Evolutionary conservation across 2,329 filamentous ascomycete genomes (phyloP).

Genomic region (Neopestalotiopsis clavispora): DNA sequence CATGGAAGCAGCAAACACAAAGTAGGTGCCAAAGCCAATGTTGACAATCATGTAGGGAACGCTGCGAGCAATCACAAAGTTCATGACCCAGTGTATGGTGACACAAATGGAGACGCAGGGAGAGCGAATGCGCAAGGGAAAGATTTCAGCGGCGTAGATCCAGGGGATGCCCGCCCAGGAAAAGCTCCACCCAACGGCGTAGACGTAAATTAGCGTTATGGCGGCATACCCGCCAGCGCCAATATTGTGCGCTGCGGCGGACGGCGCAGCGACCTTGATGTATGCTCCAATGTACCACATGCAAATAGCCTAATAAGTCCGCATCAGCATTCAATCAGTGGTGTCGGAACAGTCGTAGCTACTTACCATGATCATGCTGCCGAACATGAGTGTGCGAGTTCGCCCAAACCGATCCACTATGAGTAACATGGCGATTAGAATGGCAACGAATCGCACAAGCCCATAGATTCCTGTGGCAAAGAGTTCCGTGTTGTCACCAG

Average conservation of each 20-base stretch:
- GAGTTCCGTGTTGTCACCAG: constrained; percentile 49
- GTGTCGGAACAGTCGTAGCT: too few species aligned
- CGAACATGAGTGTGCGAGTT: constrained; percentile 25
- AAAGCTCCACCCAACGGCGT: constrained; percentile 28
- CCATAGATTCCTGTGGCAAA: constrained; percentile 77
- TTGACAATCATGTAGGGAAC: constrained; percentile 34
- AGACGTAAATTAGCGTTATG: constrained; percentile 26
- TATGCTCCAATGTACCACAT: constrained; percentile 34
- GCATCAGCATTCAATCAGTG: too few species aligned
- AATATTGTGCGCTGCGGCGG: not conserved
- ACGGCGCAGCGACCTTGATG: constrained; percentile 23
- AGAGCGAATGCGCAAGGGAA: constrained; percentile 30
- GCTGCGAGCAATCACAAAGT: constrained; percentile 32
- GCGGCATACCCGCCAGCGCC: constrained; percentile 25
- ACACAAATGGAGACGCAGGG: constrained; percentile 28
- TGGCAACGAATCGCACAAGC: constrained; percentile 73
- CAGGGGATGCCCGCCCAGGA: constrained; percentile 34
- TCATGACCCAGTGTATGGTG: constrained; percentile 32
- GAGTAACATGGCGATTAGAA: constrained; percentile 56
- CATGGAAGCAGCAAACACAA: constrained; percentile 49
- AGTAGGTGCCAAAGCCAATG: constrained; percentile 46
- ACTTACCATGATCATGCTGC: constrained; percentile 25
- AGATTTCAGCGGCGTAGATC: constrained; percentile 32
- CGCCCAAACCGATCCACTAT: constrained; percentile 30
- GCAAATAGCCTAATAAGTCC: too few species aligned